phyloP scores from a whole-genome alignment of 2,329 filamentous ascomycete genomes.

The Canariomyces notabilis region DNA sequence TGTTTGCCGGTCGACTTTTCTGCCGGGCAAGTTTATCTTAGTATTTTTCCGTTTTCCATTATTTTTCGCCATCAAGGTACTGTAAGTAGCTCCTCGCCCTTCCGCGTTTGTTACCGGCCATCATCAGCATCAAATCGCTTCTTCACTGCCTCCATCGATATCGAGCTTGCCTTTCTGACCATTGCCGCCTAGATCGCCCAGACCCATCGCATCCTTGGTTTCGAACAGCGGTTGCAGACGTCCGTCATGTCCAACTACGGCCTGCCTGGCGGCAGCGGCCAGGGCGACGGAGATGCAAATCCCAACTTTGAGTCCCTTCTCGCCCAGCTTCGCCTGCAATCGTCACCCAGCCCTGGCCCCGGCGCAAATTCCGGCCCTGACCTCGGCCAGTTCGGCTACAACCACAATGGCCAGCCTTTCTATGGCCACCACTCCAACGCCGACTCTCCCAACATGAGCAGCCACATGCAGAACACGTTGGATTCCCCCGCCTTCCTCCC shows the following conservation, averaged over 20 bases:
- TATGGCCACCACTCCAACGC: conserved; percentile 21
- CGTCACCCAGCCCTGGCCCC: conserved; percentile 24
- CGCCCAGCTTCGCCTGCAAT: conserved; percentile 36
- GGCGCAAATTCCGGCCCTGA: conserved; percentile 19
- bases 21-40: background rate
- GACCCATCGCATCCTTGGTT: background rate
- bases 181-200: conserved; percentile 1
- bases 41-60: no score
- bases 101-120: conserved; percentile 15
- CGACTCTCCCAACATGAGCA: conserved; percentile 23
- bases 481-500: conserved; percentile 33
- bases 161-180: no score
- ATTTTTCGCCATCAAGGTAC: background rate
- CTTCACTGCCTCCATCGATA: background rate
- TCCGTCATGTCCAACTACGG: conserved; percentile 25
- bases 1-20: background rate
- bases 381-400: conserved; percentile 24
- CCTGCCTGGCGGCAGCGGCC: conserved; percentile 18
- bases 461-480: conserved; percentile 18
- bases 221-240: background rate
- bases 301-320: conserved; percentile 38
- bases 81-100: background rate
- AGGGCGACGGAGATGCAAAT: conserved; percentile 28
- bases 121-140: background rate
- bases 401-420: conserved; percentile 24